phyloP scores from a whole-genome alignment of 805 yeast species.

The Brettanomyces anomalus region DNA sequence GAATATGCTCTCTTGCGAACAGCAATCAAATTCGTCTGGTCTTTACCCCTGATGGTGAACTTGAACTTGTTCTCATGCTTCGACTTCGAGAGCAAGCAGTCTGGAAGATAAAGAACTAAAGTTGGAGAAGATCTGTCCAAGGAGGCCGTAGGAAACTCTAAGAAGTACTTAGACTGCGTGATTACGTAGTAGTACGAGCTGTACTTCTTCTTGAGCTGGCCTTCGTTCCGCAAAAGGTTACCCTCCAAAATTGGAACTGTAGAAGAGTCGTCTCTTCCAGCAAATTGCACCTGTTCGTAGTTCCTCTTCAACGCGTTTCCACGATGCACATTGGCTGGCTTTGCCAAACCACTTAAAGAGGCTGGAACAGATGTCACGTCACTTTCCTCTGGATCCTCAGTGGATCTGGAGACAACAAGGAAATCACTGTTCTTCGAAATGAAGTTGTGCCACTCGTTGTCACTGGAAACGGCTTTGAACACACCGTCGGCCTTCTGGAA shows the following conservation, averaged over 20 bases:
- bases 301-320: constrained; percentile 26
- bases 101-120: constrained; percentile 38
- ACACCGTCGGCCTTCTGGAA: constrained; percentile 22
- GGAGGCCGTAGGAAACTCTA: constrained; percentile 38
- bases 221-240: constrained; percentile 34
- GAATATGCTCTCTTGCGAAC: constrained; percentile 32
- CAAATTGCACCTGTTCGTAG: constrained; percentile 27
- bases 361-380: constrained; percentile 9
- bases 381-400: background rate
- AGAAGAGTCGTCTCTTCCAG: constrained; percentile 31
- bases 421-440: constrained; percentile 20
- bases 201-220: constrained; percentile 32
- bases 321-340: constrained; percentile 5
- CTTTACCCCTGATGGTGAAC: constrained; percentile 29
- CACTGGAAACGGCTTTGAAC: constrained; percentile 27
- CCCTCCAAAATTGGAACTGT: constrained; percentile 41
- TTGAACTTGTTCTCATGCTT: constrained; percentile 28
- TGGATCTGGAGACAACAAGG: constrained; percentile 21
- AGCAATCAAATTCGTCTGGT: constrained; percentile 29
- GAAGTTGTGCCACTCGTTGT: constrained; percentile 39
- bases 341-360: constrained; percentile 2
- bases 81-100: constrained; percentile 27
- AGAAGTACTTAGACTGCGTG: constrained; percentile 35
- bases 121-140: constrained; percentile 36
- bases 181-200: constrained; percentile 38